These are phyloP conservation scores for Eucalyptus cloeziana DNA, from an alignment of 345 rosid genomes.

Conservation along the genomic window DNA sequence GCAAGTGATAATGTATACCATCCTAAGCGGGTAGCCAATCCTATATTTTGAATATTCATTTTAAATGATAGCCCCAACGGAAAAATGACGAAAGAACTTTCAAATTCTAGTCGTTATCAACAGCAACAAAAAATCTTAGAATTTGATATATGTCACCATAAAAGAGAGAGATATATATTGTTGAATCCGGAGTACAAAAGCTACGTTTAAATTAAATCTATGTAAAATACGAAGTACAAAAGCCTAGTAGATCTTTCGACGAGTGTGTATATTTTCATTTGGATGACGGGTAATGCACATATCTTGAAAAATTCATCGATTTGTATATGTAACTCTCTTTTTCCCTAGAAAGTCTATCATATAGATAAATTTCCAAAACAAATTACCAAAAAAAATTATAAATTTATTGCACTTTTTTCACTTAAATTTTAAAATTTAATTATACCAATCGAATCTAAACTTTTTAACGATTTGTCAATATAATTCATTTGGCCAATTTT, in stretches of 20 bases:
- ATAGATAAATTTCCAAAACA: not conserved
- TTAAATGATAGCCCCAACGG: not conserved
- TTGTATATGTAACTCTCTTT: too few species aligned
- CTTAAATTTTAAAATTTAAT: accelerated
- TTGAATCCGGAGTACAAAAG: not conserved
- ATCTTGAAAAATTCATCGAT: not conserved
- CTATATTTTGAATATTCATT: not conserved
- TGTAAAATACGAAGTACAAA: not conserved
- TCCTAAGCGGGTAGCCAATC: not conserved
- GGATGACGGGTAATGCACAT: not conserved
- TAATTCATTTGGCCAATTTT: too few species aligned
- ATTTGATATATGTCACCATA: not conserved
- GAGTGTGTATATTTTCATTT: not conserved
- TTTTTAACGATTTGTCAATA: too few species aligned
- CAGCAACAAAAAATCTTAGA: not conserved
- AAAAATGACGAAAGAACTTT: not conserved
- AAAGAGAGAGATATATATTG: not conserved
- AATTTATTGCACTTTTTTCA: too few species aligned
- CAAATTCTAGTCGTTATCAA: not conserved
- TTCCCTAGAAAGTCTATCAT: not conserved
- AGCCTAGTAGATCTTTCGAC: not conserved
- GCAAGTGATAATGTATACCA: not conserved
- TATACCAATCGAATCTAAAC: accelerated
- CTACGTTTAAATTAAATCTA: not conserved
- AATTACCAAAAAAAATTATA: too few species aligned